Conservation (phyloP, 805 yeast genomes). For the Nakazawaea wyomingensis region DNA sequence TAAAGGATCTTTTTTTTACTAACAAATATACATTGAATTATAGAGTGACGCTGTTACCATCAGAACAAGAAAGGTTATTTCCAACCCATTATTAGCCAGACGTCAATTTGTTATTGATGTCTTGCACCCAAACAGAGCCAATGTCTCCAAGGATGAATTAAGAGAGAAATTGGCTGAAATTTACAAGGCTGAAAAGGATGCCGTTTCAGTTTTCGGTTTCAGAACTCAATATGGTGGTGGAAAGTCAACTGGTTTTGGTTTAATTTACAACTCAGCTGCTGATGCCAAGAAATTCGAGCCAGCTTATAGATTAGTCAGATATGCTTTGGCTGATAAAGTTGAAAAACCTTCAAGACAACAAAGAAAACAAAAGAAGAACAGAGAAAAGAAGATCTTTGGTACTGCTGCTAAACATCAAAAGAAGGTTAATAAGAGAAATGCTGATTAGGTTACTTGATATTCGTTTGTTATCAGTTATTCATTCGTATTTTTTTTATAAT, state of each 20-base stretch:
- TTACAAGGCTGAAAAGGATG: constrained; percentile 64
- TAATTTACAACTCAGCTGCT: constrained; percentile 95
- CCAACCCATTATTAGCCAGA: constrained; percentile 99
- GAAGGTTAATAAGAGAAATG: constrained; percentile 84
- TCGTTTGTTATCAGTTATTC: background rate
- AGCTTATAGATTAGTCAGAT: constrained; percentile 97
- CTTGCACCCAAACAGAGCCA: constrained; percentile 98
- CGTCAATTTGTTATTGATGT: constrained; percentile 99
- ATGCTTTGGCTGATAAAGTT: constrained; percentile 93
- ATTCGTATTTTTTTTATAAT: background rate
- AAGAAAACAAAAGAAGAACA: constrained; percentile 99
- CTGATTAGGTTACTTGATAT: constrained; percentile 48
- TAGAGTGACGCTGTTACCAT: constrained; percentile 99
- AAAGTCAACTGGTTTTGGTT: constrained; percentile 98
- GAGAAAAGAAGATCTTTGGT: constrained; percentile 98
- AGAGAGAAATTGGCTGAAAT: constrained; percentile 65
- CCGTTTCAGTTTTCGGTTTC: constrained; percentile 95
- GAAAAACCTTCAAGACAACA: constrained; percentile 99
- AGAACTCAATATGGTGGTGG: constrained; percentile 99
- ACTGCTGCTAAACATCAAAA: constrained; percentile 94
- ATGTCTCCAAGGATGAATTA: constrained; percentile 98
- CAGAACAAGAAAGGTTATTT: constrained; percentile 98
- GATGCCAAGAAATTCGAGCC: constrained; percentile 99
- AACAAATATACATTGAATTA: constrained; percentile 12
- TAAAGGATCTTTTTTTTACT: background rate